phyloP scores from a whole-genome alignment of 2,329 filamentous ascomycete genomes.

The Ilyonectria destructans region DNA sequence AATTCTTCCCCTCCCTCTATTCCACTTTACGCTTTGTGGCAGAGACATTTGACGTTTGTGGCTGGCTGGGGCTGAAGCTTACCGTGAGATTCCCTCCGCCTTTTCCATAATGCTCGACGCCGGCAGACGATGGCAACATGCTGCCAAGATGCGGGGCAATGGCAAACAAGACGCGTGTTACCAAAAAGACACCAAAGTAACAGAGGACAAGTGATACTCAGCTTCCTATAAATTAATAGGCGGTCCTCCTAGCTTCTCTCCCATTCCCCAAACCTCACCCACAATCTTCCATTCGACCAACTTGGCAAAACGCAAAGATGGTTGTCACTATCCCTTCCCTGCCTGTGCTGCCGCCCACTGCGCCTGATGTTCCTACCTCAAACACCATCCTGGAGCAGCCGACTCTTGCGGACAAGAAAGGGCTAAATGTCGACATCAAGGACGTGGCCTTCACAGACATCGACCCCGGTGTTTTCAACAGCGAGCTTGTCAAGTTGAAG shows the following conservation, averaged over 20 bases:
- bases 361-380: slow-evolving; percentile 8
- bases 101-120: neutral
- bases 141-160: neutral
- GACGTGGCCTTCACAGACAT: slow-evolving; percentile 52
- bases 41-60: neutral
- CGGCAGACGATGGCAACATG: neutral
- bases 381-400: slow-evolving; percentile 50
- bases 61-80: slow-evolving; percentile 2
- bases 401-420: slow-evolving; percentile 45
- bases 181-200: neutral
- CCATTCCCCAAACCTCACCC: neutral
- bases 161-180: too few species aligned
- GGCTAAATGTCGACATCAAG: slow-evolving; percentile 43
- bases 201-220: neutral
- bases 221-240: neutral
- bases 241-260: neutral
- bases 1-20: neutral
- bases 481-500: slow-evolving; percentile 51
- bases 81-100: neutral
- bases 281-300: neutral
- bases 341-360: slow-evolving; percentile 18
- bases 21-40: neutral
- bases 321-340: slow-evolving; percentile 11
- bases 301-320: slow-evolving; percentile 14
- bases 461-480: slow-evolving; percentile 55